Conservation (phyloP, 495 filamentous ascomycete genomes). For the Glarea lozoyensis region DNA sequence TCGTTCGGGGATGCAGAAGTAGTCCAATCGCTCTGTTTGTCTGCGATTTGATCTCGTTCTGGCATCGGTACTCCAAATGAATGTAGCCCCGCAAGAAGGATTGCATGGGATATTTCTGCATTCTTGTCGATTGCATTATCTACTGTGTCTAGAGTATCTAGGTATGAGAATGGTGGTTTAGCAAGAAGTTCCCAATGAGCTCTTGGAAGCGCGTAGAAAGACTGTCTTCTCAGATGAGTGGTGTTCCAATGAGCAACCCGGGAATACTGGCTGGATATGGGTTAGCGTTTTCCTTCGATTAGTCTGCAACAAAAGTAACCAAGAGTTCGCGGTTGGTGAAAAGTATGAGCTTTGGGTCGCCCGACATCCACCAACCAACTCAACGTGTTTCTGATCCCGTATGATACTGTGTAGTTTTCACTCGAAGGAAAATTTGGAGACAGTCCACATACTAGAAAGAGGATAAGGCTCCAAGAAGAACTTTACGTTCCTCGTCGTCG, state of each 20-base stretch:
- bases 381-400: too few relatives aligned
- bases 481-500: slow-evolving; percentile 66
- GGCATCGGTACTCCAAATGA: slow-evolving; percentile 48
- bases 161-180: slow-evolving; percentile 68
- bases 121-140: slow-evolving; percentile 88
- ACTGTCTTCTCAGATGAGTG: slow-evolving; percentile 79
- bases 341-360: not conserved
- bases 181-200: slow-evolving; percentile 75
- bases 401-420: too few relatives aligned
- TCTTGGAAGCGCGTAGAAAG: slow-evolving; percentile 84
- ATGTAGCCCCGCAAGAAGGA: slow-evolving; percentile 55
- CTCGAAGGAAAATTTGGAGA: too few relatives aligned
- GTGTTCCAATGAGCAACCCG: slow-evolving; percentile 73
- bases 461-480: slow-evolving; percentile 69
- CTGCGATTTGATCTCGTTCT: slow-evolving; percentile 9
- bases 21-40: slow-evolving; percentile 46
- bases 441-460: slow-evolving; percentile 81
- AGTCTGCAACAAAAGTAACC: not conserved
- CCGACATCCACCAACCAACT: too few relatives aligned
- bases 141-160: slow-evolving; percentile 64
- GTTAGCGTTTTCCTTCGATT: slow-evolving; percentile 7
- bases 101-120: slow-evolving; percentile 70
- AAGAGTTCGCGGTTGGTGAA: too few relatives aligned
- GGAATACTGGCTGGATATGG: slow-evolving; percentile 63
- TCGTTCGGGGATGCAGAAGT: slow-evolving; percentile 58